Base-by-base conservation (phyloP, 495 filamentous ascomycete species). In the Neurospora sp. region DNA sequence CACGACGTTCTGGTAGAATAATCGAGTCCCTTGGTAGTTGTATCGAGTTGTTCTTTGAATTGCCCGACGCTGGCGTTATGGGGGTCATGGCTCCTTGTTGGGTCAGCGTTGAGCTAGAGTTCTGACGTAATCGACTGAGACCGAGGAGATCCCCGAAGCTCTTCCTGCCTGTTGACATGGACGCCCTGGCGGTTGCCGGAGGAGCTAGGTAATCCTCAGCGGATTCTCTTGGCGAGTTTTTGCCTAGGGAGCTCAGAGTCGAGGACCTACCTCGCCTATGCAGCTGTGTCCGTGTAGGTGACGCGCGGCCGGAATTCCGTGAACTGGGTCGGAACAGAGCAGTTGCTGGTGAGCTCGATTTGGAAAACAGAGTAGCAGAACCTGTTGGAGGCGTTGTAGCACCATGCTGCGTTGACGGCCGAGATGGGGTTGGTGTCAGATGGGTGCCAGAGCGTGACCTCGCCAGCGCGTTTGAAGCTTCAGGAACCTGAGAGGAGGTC, bases 71-170 rank as follows among this genome's bases (percentile, higher is more conserved):
- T 12, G 93, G 91, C 5, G 92, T 93, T 27, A 85, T 87, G 12
- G 88, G 87, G 2, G 89, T 90, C 37, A 88, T 84, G 23, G 89
- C 90, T 8, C 89, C 90, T 75, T 92, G 87, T 27, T 91, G 87
- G 42, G 76, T 77, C 14, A 75, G 70, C 35, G 78, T 70, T 37
- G 86, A 85, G 66, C 95, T 92, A 0, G 93, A 92, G 74, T 92
- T 93, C 71, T 95, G 91, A 20, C 94, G 87, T 70, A 97, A 84
- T 70, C 93, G 87, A 72, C 90, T 86, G 23, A 97, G 85, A 38
- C 88, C 92, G 75, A 98, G 91, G 5, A 98, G 86, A 76, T 95
- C 94, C 70, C 94, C 91, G 74, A 99, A 91, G 80, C 96, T 98
- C 80, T 92, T 95, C 54, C 95, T 87, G 2, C 94, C 94, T 23